phyloP scores from a whole-genome alignment of 805 yeast genomes.

The Myxozyma neotropica region DNA sequence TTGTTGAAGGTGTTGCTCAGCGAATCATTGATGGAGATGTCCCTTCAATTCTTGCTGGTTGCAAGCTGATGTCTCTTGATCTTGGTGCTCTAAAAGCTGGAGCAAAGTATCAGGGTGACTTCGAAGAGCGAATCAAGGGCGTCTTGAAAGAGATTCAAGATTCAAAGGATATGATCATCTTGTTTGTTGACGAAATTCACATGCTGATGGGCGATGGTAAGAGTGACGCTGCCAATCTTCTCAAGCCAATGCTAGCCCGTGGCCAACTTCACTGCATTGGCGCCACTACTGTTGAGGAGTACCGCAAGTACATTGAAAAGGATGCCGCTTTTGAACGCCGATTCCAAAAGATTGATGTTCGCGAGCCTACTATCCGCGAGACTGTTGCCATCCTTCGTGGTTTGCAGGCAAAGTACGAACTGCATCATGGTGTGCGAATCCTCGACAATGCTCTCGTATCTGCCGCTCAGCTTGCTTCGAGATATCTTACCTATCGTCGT shows the following conservation, averaged over 20 bases:
- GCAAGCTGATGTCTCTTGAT: slow-evolving; percentile 84
- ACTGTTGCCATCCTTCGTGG: slow-evolving; percentile 97
- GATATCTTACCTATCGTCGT: slow-evolving; percentile 92
- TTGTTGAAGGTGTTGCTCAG: slow-evolving; percentile 98
- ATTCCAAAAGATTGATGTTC: slow-evolving; percentile 95
- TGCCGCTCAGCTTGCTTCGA: slow-evolving; percentile 91
- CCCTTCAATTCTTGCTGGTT: slow-evolving; percentile 79
- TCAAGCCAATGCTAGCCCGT: slow-evolving; percentile 96
- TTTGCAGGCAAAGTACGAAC: slow-evolving; percentile 89
- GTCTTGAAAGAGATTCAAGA: slow-evolving; percentile 91
- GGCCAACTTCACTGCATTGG: slow-evolving; percentile 97
- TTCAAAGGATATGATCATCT: slow-evolving; percentile 71
- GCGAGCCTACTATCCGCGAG: slow-evolving; percentile 88
- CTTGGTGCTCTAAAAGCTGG: slow-evolving; percentile 97
- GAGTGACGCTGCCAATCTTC: slow-evolving; percentile 92
- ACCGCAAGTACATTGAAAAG: slow-evolving; percentile 87
- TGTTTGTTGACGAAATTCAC: slow-evolving; percentile 96
- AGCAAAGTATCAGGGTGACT: slow-evolving; percentile 98
- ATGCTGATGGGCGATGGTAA: slow-evolving; percentile 99
- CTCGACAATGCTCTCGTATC: slow-evolving; percentile 91
- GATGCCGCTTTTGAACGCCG: slow-evolving; percentile 99
- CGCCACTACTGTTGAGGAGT: slow-evolving; percentile 95
- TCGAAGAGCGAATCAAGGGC: slow-evolving; percentile 96
- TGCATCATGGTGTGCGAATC: slow-evolving; percentile 96
- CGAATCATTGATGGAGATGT: slow-evolving; percentile 94